Base-by-base conservation (phyloP, 2,329 filamentous ascomycete species). In the Hymenoscyphus occultus region DNA sequence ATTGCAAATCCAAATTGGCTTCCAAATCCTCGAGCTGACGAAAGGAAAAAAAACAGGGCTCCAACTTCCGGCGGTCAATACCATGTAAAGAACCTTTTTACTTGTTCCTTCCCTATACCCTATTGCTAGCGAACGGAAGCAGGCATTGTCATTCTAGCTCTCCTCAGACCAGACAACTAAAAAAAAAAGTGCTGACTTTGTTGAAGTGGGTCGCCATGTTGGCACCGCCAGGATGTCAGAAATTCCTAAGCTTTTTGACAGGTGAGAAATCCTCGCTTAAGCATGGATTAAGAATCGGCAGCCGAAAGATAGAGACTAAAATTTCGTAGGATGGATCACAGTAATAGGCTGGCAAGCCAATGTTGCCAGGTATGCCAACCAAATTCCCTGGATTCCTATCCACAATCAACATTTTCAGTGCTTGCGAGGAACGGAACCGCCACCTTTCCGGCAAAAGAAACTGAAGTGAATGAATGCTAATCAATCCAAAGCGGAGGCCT, bases 41-140 rank as follows among this genome's bases (percentile, higher is more conserved):
- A 40, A 19, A n/a, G 5, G 14, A 4, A 40, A 19, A n/a, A 9
- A 19, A n/a, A 9, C 16, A 70, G 67, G 78, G 83, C 83, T 1
- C 84, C 84, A 0, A 86, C 83, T 0, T 80, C 80, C 3, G 84
- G 84, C 14, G 84, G 84, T 2, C 83, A 86, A 68, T 86, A 85
- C 65, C 82, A 35, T 35, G 35, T 35, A 35, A 35, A 2, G 84
- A 13, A 56, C 19, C 9, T 28, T 19, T 14, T 56, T 2, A 10
- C 12, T 56, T 56, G 48, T 22, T 19, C 4, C 48, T n/a, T 19
- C 19, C 16, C 4, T 56, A n/a, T 13, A 19, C 10, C 19, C 35
- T 35, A 35, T 35, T 35, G 35, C 9, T 35, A 35, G 35, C 35
- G 9, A 35, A 7, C 35, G 9, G 35, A 10, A 35, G 35, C 5